A percentile compares a stretch with the other conserved stretches of the same genome.
Evolutionary conservation across 768 basidiomycete species (phyloP).

Genomic region (Leccinum disarticulatum): DNA sequence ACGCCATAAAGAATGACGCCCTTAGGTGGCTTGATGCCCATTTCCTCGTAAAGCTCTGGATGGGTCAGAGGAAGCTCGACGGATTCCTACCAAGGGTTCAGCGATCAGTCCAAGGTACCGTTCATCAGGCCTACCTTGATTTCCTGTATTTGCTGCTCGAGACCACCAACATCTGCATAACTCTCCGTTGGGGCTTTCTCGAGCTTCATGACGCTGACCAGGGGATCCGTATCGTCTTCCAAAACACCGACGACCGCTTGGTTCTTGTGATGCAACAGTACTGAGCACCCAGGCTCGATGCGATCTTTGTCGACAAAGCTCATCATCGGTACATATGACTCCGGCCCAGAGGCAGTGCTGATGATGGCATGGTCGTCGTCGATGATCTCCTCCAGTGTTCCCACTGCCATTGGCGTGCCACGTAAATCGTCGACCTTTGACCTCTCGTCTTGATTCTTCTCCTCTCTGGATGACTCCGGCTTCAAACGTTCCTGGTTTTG

Average conservation of each 20-base stretch:
- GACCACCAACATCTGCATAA: conserved; percentile 96
- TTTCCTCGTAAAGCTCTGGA: conserved; percentile 98
- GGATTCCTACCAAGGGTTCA: conserved; percentile 66
- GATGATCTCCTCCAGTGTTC: conserved; percentile 95
- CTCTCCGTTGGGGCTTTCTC: conserved; percentile 99
- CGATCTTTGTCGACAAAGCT: conserved; percentile 98
- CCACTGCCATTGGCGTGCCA: conserved; percentile 97
- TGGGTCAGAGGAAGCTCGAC: conserved; percentile 97
- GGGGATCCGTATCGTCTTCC: conserved; percentile 91
- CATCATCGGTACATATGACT: conserved; percentile 97
- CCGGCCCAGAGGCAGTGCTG: conserved; percentile 90
- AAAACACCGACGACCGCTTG: conserved; percentile 94
- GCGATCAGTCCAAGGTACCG: background rate
- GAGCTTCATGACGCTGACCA: conserved; percentile 98
- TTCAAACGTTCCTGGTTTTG: conserved; percentile 89
- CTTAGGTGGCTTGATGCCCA: conserved; percentile 99
- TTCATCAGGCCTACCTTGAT: conserved; percentile 71
- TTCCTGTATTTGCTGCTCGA: conserved; percentile 97
- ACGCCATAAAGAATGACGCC: conserved; percentile 99
- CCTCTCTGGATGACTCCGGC: conserved; percentile 84
- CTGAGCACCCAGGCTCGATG: conserved; percentile 93
- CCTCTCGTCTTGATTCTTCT: conserved; percentile 94
- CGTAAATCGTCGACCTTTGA: conserved; percentile 92
- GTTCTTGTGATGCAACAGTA: conserved; percentile 93
- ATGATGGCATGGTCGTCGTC: conserved; percentile 99